Evolutionary conservation across 805 yeast species (phyloP), one percentile per base, ranked within the genome.

Genomic region (Phaffomyces opuntiae): DNA sequence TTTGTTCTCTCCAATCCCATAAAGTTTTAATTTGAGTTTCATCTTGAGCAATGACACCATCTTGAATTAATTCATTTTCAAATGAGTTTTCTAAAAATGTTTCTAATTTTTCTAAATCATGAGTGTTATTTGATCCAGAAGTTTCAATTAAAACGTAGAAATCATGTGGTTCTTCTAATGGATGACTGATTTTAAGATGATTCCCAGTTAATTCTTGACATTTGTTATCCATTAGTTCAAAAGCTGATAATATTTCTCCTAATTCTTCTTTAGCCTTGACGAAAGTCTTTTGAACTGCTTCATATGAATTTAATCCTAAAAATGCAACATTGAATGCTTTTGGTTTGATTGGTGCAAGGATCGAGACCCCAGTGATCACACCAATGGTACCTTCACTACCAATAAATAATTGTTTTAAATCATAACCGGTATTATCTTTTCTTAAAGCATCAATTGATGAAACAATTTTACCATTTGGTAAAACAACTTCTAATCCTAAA

Each of bases 1-100:
- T 80, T 51, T 83, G 76, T 67, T 93, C 99, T 69, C 99, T 81
- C 98, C 98, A 93, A 32, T 81, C 70, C 99, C 99, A 93, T 56
- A 93, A 74, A 46, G 80, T 80, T 49, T 72, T 73, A 49, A 87
- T 67, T 66, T 93, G 98, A 2, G 93, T 73, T 67, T 87, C 96
- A 63, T 90, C 97, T 65, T 89, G 96, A 8, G 99, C 96, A 52
- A 93, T 85, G 36, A 88, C 90, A 59, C 99, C 99, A 64, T 93
- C 98, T n/a, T 74, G 71, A 31, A 93, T 90, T 40, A 81, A 63
- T 43, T 83, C 98, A 29, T 78, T 75, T 64, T 86, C 96, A 88
- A 93, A 85, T 14, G 83, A 83, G 29, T 69, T 69, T 54, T 89
- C 98, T 60, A 93, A 72, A 64, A 93, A 93, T 0, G 75, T 62